Evolutionary conservation across 352 stramenopile species (phyloP).

Genomic region (Pythium utonaiense): DNA sequence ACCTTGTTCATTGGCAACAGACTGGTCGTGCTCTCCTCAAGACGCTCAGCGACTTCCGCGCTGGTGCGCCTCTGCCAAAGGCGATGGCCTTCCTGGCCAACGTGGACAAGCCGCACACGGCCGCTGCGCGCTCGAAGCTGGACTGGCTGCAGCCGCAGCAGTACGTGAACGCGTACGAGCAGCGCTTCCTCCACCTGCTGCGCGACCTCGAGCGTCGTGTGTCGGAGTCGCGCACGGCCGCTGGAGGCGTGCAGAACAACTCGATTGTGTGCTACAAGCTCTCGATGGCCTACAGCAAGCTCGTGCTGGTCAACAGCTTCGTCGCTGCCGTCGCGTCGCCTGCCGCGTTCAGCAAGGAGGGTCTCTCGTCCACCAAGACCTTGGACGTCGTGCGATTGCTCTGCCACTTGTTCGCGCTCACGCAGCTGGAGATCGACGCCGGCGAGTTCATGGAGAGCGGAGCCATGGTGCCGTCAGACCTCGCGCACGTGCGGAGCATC

Average conservation of each 20-base stretch:
- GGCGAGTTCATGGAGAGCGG: slow-evolving; percentile 66
- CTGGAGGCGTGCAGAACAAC: slow-evolving; percentile 51
- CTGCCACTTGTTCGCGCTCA: slow-evolving; percentile 71
- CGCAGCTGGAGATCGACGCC: slow-evolving; percentile 55
- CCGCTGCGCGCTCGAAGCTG: slow-evolving; percentile 5
- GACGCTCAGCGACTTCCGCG: slow-evolving; percentile 35
- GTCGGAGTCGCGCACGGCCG: slow-evolving; percentile 22
- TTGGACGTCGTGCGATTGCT: slow-evolving; percentile 50
- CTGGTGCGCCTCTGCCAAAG: slow-evolving; percentile 24
- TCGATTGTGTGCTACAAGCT: slow-evolving; percentile 62
- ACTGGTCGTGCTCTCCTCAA: slow-evolving; percentile 36
- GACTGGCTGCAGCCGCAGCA: slow-evolving; percentile 38
- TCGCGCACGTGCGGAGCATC: slow-evolving; percentile 43
- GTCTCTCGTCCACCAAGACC: slow-evolving; percentile 22
- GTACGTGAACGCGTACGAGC: slow-evolving; percentile 45
- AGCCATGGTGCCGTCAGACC: slow-evolving; percentile 40
- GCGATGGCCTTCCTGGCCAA: slow-evolving; percentile 43
- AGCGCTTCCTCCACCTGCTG: slow-evolving; percentile 54
- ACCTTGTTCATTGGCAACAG: background rate
- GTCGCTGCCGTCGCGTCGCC: slow-evolving; percentile 28
- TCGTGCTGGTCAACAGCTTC: slow-evolving; percentile 52
- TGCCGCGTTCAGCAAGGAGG: slow-evolving; percentile 27
- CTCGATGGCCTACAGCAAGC: slow-evolving; percentile 51
- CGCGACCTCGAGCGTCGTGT: slow-evolving; percentile 37
- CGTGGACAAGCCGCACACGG: slow-evolving; percentile 35